Evolutionary conservation across 257 asterid genomes (phyloP), one percentile per base, ranked within the genome.

Genomic region (Nicotiana otophora): DNA sequence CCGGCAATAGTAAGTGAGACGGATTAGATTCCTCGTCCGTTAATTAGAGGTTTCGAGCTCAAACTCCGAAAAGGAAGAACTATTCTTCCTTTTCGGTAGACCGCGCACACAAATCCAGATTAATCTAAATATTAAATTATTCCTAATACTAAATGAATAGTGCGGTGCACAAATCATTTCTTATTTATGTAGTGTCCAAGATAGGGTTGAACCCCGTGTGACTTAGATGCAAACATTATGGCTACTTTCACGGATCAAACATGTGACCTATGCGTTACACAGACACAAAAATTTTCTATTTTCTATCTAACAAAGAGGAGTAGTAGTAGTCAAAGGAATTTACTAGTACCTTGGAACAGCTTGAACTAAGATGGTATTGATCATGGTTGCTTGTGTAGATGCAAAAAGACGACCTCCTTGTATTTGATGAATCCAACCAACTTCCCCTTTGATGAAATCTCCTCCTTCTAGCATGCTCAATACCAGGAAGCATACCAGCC

Each of bases 401-500:
- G 57, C 89, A 91, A 36, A 86, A 87, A 36, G 90, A 89, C 33
- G 89, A 57, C 17, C 90, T 87, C 62, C 91, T 85, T 74, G 62
- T 55, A 16, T 5, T 54, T 0, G 90, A 80, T 57, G 88, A 83
- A 82, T 88, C 87, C 42, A 77, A 48, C 23, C 10, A 7, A 62
- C 42, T 26, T 19, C 39, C 86, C 54, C 87, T 88, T 23, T 85
- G 91, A 87, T 88, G 92, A 79, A 87, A 76, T 80, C 93, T 84
- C 62, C 97, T 89, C 55, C 94, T 87, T 67, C 94, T 89, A 5
- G 97, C 94, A 48, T 87, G 81, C 81, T 91, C 92, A 57, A 92
- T 92, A 33, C 94, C 93, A 17, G 97, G 93, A 3, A 92, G 89
- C 91, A 84, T 87, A 4, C 93, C 94, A 10, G 93, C 89, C 94